Conservation (phyloP, 495 filamentous ascomycete genomes). For the Penicillium steckii region DNA sequence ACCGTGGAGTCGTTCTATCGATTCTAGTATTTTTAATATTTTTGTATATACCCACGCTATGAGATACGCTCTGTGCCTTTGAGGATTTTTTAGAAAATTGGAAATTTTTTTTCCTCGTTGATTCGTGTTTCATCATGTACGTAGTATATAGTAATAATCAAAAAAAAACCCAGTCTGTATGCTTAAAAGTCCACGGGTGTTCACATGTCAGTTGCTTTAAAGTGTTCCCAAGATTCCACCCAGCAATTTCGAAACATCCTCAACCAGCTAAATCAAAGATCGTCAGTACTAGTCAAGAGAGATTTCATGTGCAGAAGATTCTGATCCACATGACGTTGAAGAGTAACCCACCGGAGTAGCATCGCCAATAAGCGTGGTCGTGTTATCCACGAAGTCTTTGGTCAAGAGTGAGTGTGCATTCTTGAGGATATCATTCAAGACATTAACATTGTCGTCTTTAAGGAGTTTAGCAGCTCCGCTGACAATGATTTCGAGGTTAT, state of each 20-base stretch:
- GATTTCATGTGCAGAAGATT: neutral
- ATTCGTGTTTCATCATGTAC: slow-evolving; percentile 7
- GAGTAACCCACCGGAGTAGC: slow-evolving; percentile 47
- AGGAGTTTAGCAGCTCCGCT: slow-evolving; percentile 33
- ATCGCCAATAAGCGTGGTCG: slow-evolving; percentile 48
- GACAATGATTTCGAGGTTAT: slow-evolving; percentile 44
- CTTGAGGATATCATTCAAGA: slow-evolving; percentile 30
- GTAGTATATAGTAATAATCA: slow-evolving; percentile 3
- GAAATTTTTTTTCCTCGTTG: slow-evolving; percentile 2
- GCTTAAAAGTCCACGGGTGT: too few species aligned
- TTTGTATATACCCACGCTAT: slow-evolving; percentile 18
- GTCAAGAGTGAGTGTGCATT: slow-evolving; percentile 35
- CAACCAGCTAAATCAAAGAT: slow-evolving; percentile 28
- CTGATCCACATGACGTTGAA: neutral
- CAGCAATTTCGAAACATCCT: slow-evolving; percentile 34
- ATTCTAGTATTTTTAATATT: neutral
- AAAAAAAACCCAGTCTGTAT: too few species aligned
- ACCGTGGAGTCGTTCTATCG: neutral
- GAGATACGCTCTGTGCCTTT: slow-evolving; percentile 17
- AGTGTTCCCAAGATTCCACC: slow-evolving; percentile 29
- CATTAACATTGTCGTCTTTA: slow-evolving; percentile 26
- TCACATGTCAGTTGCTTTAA: slow-evolving; percentile 4
- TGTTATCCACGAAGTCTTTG: slow-evolving; percentile 41
- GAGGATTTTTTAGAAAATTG: slow-evolving; percentile 1
- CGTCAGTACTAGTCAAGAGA: neutral